A percentile compares a stretch with the other conserved stretches of the same genome.
phyloP scores from a whole-genome alignment of 2,329 filamentous ascomycete genomes.

The Ceratocystis eucalypticola region DNA sequence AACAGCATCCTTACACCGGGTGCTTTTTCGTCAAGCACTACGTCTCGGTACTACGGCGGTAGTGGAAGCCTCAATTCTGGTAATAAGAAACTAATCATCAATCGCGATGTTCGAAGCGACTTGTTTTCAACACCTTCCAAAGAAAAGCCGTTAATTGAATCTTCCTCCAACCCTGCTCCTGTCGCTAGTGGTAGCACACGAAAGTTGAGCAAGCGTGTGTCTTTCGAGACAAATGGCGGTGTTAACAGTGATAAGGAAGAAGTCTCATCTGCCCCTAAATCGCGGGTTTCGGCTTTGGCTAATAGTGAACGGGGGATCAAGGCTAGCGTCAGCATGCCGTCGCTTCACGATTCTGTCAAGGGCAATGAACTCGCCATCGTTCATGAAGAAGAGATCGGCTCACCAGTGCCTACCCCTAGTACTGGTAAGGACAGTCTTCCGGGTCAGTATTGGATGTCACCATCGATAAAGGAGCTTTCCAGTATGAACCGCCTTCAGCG shows the following conservation, averaged over 20 bases:
- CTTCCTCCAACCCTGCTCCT: background rate
- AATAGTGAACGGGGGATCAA: constrained; percentile 20
- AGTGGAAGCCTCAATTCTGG: constrained; percentile 44
- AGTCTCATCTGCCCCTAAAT: constrained; percentile 23
- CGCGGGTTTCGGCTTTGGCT: constrained; percentile 22
- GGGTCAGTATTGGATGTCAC: constrained; percentile 79
- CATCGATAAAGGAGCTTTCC: constrained; percentile 58
- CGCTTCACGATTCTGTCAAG: constrained; percentile 57
- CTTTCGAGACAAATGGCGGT: constrained; percentile 59
- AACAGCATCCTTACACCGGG: constrained; percentile 68
- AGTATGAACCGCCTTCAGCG: constrained; percentile 70
- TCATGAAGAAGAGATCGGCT: constrained; percentile 50
- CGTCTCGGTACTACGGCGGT: constrained; percentile 50
- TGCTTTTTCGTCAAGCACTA: constrained; percentile 60
- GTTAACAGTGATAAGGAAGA: constrained; percentile 29
- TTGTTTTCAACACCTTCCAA: constrained; percentile 49
- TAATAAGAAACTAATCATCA: constrained; percentile 86
- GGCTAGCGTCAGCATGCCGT: constrained; percentile 18
- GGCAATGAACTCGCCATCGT: constrained; percentile 69
- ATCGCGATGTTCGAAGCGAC: constrained; percentile 68
- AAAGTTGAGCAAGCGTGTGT: constrained; percentile 72
- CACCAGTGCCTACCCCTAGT: constrained; percentile 23
- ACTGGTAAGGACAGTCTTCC: constrained; percentile 36
- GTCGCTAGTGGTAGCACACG: constrained; percentile 27
- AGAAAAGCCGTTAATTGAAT: constrained; percentile 33